phyloP scores from a whole-genome alignment of 169 alveolate genomes.

The Cryptosporidium viatorum region DNA sequence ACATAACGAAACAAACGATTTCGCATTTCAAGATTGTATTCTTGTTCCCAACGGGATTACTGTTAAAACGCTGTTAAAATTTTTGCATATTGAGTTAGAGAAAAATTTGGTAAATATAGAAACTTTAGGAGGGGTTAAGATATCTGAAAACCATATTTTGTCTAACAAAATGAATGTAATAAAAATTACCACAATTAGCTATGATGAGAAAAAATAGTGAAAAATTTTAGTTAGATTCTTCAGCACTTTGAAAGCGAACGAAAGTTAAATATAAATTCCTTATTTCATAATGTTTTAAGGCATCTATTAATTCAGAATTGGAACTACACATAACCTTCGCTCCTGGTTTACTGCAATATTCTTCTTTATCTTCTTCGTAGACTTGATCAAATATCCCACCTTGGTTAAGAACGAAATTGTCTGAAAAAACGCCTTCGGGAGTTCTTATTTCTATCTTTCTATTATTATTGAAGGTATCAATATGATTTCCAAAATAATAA shows the following conservation, averaged over 20 bases:
- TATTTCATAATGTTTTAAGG: not conserved
- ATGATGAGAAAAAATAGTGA: not conserved
- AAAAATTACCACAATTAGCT: slow-evolving; percentile 52
- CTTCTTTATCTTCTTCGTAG: slow-evolving; percentile 1
- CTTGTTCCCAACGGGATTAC: slow-evolving; percentile 80
- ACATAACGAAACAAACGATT: slow-evolving; percentile 49
- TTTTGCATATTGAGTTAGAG: slow-evolving; percentile 77
- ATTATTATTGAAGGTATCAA: not conserved
- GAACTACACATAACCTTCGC: slow-evolving; percentile 38
- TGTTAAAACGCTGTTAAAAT: slow-evolving; percentile 76
- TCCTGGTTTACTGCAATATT: slow-evolving; percentile 13
- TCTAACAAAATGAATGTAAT: slow-evolving; percentile 78
- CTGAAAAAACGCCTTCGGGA: slow-evolving; percentile 23
- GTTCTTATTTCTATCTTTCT: not conserved
- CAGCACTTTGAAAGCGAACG: not conserved
- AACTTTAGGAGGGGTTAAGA: slow-evolving; percentile 81
- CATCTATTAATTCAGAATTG: not conserved
- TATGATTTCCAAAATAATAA: slow-evolving; percentile 35
- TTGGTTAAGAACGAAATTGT: not conserved
- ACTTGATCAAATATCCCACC: slow-evolving; percentile 35
- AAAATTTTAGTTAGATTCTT: not conserved
- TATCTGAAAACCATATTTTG: slow-evolving; percentile 79
- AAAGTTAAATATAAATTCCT: not conserved
- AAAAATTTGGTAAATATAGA: slow-evolving; percentile 77
- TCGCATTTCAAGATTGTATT: slow-evolving; percentile 81